Base-by-base conservation (phyloP, 495 filamentous ascomycete species). In the Tetracladium setigerum region DNA sequence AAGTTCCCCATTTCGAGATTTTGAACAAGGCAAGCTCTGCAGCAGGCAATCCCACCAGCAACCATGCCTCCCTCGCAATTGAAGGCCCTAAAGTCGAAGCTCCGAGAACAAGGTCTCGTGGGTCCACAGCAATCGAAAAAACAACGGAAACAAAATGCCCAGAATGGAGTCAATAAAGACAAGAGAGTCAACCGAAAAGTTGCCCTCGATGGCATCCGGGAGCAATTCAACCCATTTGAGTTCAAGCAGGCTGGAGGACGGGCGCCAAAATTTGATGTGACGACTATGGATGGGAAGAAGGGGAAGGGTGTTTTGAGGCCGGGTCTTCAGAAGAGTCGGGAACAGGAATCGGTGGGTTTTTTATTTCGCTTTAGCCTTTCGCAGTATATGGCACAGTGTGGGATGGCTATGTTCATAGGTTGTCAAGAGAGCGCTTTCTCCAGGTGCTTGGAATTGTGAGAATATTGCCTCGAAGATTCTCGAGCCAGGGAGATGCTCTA, bases 201-300 rank as follows among this genome's bases (percentile, higher is more conserved):
- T 36, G 86, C 85, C 12, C 70, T 98, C 43, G 76, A 86, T 57
- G 76, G 76, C 41, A 95, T 97, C 60, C 84, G 92, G 53, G 89
- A 96, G 49, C 79, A 87, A 54, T 96, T 96, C 78, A 97, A 96
- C 66, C 92, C 92, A 2, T 98, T 97, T 63, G 92, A 98, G 63
- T 76, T 94, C 62, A 89, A 92, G 64, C 74, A 76, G 10, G 75
- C 79, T 18, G n/a, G n/a, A n/a, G 67, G 77, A 0, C 69, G 77
- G 24, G 78, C 79, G 1, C 75, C 72, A 54, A 95, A 95, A 58
- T 90, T 91, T 54, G 81, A 88, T 33, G 72, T 81, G 32, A 88
- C 77, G 13, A 84, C 75, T 48, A 70, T 67, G 14, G 69, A 76
- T 6, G 68, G 72, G 53, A 65, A 62, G 40, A 73, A 69, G 38